Evolutionary conservation across 106 monocot genomes (phyloP).

Genomic region (Dendrobium catenatum): DNA sequence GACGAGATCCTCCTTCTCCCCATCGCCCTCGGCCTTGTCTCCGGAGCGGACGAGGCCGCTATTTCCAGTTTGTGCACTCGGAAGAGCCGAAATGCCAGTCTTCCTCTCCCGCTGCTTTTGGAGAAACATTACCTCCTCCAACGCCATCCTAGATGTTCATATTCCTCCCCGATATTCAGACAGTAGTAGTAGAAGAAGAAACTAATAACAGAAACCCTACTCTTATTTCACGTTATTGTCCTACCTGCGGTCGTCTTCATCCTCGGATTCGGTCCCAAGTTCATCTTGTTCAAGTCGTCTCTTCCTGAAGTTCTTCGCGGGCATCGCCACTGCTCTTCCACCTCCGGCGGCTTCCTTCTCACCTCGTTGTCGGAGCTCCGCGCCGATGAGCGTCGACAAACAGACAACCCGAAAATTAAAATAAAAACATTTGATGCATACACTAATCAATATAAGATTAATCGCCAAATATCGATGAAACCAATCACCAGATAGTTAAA

Average conservation of each 20-base stretch:
- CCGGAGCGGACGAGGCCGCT: conserved; percentile 8
- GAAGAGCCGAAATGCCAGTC: conserved; percentile 59
- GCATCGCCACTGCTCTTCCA: conserved; percentile 1
- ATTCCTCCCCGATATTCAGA: background rate
- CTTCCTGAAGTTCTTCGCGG: conserved; percentile 24
- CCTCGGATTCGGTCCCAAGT: conserved; percentile 7
- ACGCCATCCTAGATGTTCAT: conserved; percentile 31
- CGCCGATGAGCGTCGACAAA: too few species aligned
- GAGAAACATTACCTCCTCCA: conserved; percentile 92
- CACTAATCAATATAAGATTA: too few species aligned
- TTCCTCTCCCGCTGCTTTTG: conserved; percentile 89
- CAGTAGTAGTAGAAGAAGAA: background rate
- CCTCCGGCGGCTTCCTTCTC: background rate
- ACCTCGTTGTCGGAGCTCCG: background rate
- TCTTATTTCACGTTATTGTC: background rate
- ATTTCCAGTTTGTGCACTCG: conserved; percentile 3
- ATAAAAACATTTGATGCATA: too few species aligned
- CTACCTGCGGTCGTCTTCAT: conserved; percentile 24
- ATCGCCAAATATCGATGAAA: too few species aligned
- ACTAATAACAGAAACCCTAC: background rate
- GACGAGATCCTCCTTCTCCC: conserved; percentile 78
- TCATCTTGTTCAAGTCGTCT: background rate
- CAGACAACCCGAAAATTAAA: too few species aligned
- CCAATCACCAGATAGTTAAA: too few species aligned
- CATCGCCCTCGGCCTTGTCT: conserved; percentile 34